Evolutionary conservation across 495 filamentous ascomycete genomes (phyloP).

Genomic region (Xylaria acuta): DNA sequence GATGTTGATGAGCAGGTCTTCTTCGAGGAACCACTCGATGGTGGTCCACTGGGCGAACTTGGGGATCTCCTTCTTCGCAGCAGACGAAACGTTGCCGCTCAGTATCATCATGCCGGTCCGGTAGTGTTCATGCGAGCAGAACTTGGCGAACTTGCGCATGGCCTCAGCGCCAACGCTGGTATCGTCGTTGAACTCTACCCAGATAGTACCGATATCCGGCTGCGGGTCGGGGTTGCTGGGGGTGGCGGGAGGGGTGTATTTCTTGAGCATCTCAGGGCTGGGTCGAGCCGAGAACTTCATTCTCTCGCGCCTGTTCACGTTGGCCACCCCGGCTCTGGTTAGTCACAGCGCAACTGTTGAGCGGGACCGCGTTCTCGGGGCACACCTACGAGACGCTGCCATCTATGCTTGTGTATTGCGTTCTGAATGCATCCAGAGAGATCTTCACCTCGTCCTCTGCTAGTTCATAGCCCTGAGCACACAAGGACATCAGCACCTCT

Average conservation of each 20-base stretch:
- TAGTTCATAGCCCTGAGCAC: constrained; percentile 85
- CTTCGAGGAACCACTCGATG: constrained; percentile 93
- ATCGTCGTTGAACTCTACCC: constrained; percentile 85
- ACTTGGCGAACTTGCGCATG: constrained; percentile 84
- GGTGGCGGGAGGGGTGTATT: constrained; percentile 74
- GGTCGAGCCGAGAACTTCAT: constrained; percentile 89
- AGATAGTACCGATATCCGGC: constrained; percentile 83
- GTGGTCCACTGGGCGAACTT: constrained; percentile 70
- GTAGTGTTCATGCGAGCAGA: constrained; percentile 76
- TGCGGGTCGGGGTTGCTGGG: constrained; percentile 67
- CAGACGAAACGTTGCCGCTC: constrained; percentile 76
- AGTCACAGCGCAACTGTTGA: constrained; percentile 6
- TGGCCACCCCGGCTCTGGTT: constrained; percentile 41
- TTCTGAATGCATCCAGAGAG: constrained; percentile 74
- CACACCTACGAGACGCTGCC: constrained; percentile 72
- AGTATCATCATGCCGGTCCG: constrained; percentile 90
- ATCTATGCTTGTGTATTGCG: constrained; percentile 67
- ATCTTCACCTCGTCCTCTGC: constrained; percentile 87
- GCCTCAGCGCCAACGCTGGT: constrained; percentile 84
- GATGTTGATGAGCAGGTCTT: constrained; percentile 96
- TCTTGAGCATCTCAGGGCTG: constrained; percentile 78
- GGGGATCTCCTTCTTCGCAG: constrained; percentile 83
- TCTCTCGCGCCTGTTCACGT: constrained; percentile 67
- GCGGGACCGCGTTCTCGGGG: constrained; percentile 1
- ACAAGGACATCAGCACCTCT: constrained; percentile 26